Evolutionary conservation across 1,139 yeast species (phyloP).

Genomic region (Pichia sp.): DNA sequence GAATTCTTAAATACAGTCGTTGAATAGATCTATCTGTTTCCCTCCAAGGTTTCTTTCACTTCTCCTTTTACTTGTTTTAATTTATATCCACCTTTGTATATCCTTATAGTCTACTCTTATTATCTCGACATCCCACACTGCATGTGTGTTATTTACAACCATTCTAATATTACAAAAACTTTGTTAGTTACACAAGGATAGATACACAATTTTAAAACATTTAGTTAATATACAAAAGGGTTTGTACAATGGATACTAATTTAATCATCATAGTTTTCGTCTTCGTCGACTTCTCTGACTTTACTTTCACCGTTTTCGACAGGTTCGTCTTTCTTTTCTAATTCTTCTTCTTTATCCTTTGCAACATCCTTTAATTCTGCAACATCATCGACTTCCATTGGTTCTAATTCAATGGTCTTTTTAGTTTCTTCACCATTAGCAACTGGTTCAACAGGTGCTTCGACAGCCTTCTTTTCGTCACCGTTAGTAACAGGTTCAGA

Average conservation of each 20-base stretch:
- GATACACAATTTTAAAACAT: not conserved
- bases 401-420: constrained; percentile 36
- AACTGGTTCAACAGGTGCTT: not conserved
- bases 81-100: no score
- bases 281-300: constrained; percentile 76
- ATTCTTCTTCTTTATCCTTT: constrained; percentile 33
- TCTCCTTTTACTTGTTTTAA: no score
- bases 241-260: not conserved
- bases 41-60: no score
- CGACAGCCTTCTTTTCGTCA: not conserved
- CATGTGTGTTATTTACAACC: no score
- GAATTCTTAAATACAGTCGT: constrained; percentile 56
- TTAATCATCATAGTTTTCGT: constrained; percentile 74
- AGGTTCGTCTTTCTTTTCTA: constrained; percentile 12
- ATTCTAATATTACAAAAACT: no score
- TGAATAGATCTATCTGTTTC: no score
- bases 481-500: not conserved
- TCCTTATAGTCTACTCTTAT: no score
- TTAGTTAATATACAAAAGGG: no score
- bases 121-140: no score
- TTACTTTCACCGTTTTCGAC: constrained; percentile 40
- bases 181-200: no score
- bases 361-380: constrained; percentile 23
- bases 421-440: not conserved
- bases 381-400: constrained; percentile 41